Evolutionary conservation across 1,139 yeast genomes (phyloP).

Genomic region (Saccharomyces hybrid): DNA sequence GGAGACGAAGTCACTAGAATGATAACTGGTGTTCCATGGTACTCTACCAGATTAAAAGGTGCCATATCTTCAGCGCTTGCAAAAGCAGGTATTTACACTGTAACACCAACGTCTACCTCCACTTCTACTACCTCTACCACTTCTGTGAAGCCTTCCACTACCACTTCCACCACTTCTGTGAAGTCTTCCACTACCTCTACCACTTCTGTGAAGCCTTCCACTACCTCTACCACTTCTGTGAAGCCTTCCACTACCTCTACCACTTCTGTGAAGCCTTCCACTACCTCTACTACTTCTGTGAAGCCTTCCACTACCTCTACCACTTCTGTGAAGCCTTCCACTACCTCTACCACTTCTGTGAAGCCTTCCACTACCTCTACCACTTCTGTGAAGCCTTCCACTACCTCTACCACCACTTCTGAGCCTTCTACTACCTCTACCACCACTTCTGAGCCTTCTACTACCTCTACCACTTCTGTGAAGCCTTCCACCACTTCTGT

Average conservation of each 20-base stretch:
- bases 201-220: not conserved
- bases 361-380: not conserved
- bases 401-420: not conserved
- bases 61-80: not conserved
- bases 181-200: not conserved
- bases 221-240: not conserved
- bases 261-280: not conserved
- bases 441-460: not conserved
- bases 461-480: not conserved
- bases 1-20: not conserved
- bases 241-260: not conserved
- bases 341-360: not conserved
- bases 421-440: not conserved
- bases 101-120: not conserved
- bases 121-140: not conserved
- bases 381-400: not conserved
- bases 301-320: not conserved
- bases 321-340: not conserved
- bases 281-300: not conserved
- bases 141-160: not conserved
- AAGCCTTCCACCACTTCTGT: not conserved
- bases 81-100: not conserved
- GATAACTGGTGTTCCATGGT: constrained; percentile 3
- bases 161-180: not conserved
- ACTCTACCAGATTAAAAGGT: constrained; percentile 1